phyloP scores from a whole-genome alignment of 2,329 filamentous ascomycete species.

The Monilinia polystroma region DNA sequence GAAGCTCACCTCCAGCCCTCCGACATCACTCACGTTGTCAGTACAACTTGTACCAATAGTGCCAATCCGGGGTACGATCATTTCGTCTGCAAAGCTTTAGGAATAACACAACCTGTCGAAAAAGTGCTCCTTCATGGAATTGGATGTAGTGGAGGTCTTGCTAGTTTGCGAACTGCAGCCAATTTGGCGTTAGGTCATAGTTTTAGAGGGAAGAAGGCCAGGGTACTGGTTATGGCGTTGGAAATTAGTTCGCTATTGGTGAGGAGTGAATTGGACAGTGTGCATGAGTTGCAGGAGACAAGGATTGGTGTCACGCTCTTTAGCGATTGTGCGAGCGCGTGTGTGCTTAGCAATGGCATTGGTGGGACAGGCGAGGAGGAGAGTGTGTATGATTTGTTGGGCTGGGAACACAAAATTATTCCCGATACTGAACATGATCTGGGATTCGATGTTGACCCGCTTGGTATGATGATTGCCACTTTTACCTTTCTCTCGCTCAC shows the following conservation, averaged over 20 bases:
- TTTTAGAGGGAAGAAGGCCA: constrained; percentile 57
- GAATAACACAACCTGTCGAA: constrained; percentile 57
- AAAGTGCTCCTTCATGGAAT: constrained; percentile 66
- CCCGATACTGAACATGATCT: constrained; percentile 62
- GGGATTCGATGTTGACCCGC: constrained; percentile 63
- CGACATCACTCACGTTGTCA: constrained; percentile 65
- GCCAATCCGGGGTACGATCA: constrained; percentile 69
- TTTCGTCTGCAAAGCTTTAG: constrained; percentile 58
- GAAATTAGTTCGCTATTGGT: constrained; percentile 62
- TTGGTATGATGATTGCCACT: constrained; percentile 46
- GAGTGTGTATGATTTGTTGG: constrained; percentile 58
- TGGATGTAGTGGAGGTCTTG: constrained; percentile 64
- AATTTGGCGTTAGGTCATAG: constrained; percentile 64
- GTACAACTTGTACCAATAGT: constrained; percentile 67
- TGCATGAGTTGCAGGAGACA: constrained; percentile 57
- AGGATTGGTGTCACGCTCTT: constrained; percentile 67
- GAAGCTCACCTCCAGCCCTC: constrained; percentile 52
- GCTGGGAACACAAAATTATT: constrained; percentile 63
- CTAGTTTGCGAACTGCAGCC: constrained; percentile 61
- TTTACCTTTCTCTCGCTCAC: not conserved
- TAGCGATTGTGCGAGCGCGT: constrained; percentile 67
- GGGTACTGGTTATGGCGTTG: constrained; percentile 63
- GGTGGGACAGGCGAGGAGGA: constrained; percentile 42
- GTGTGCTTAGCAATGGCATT: constrained; percentile 63
- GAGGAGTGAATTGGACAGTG: constrained; percentile 63